Conservation (phyloP, 1,139 yeast species). For the Hyphopichia buzzinii region DNA sequence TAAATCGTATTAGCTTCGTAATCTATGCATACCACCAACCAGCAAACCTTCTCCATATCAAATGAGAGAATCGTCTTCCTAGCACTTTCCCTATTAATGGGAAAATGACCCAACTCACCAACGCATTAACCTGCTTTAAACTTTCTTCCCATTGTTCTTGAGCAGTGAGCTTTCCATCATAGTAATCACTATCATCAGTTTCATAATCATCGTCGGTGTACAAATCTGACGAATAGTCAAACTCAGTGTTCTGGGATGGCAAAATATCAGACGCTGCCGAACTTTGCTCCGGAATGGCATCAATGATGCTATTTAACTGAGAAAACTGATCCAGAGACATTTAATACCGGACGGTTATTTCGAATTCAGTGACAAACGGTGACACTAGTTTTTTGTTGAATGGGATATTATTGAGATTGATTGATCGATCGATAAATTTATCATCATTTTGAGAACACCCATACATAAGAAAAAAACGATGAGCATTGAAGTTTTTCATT, state of each 20-base stretch:
- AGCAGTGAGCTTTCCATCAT: slow-evolving; percentile 34
- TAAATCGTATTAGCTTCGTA: neutral
- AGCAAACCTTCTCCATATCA: slow-evolving; percentile 34
- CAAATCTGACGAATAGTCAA: neutral
- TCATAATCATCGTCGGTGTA: slow-evolving; percentile 12
- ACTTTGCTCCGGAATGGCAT: neutral
- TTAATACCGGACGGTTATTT: too few species aligned
- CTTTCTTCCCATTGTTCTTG: slow-evolving; percentile 85
- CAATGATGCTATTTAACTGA: neutral
- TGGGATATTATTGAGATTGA: too few species aligned
- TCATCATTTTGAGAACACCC: neutral
- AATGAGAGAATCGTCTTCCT: slow-evolving; percentile 61
- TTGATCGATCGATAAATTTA: too few species aligned
- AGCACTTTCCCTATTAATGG: slow-evolving; percentile 71
- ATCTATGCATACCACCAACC: slow-evolving; percentile 27
- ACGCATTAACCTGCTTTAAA: slow-evolving; percentile 54
- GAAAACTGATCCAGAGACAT: neutral
- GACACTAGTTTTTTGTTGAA: too few species aligned
- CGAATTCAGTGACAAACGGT: too few species aligned
- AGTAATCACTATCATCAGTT: slow-evolving; percentile 11
- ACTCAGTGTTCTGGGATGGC: neutral
- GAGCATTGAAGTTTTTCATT: slow-evolving; percentile 2
- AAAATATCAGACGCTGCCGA: neutral
- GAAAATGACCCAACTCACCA: slow-evolving; percentile 56
- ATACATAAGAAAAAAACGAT: slow-evolving; percentile 1